Evolutionary conservation across 2,329 filamentous ascomycete genomes (phyloP), one percentile per base, ranked within the genome.

Genomic region (Fusarium subtropicale): DNA sequence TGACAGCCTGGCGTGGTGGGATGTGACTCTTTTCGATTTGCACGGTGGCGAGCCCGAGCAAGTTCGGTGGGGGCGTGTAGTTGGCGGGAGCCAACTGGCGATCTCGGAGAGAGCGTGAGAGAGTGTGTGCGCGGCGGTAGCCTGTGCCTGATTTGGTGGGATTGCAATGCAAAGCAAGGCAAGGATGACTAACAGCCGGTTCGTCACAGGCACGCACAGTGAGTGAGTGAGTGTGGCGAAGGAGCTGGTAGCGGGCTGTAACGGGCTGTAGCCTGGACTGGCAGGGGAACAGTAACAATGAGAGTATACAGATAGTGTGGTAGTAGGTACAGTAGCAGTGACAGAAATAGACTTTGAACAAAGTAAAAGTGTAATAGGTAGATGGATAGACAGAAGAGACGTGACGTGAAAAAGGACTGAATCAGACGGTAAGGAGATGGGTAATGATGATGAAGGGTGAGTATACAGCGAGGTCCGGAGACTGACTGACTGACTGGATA

Each of bases 81-180:
- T 70, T 75, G 72, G 75, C 76, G 75, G 74, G 73, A 71, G 73
- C 73, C 71, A 73, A 70, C 65, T 78, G 78, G 78, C 78, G 79
- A 79, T 76, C 78, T 79, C 78, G 79, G 79, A 79, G 77, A 72
- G 62, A 69, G 74, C 75, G 76, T 74, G 79, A 79, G 76, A 56
- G 59, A 71, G 67, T 64, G 74, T 73, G 75, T 74, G 73, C 71
- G 72, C 65, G 71, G 67, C 68, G 70, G 70, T 64, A 73, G 73
- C 68, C 71, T 74, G 62, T 64, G 71, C 64, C 63, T 67, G 66
- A 55, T 57, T 61, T 56, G 56, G 65, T 59, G 61, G 22, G 13
- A 51, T 51, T 51, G 48, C 33, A 50, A 34, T 50, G 47, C 47
- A 24, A 50, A 22, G 31, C 47, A 51, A 51, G 34, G 48, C 65